These are phyloP conservation scores for Populus hybrid DNA, from an alignment of 441 rosid species.

Conservation along the genomic window DNA sequence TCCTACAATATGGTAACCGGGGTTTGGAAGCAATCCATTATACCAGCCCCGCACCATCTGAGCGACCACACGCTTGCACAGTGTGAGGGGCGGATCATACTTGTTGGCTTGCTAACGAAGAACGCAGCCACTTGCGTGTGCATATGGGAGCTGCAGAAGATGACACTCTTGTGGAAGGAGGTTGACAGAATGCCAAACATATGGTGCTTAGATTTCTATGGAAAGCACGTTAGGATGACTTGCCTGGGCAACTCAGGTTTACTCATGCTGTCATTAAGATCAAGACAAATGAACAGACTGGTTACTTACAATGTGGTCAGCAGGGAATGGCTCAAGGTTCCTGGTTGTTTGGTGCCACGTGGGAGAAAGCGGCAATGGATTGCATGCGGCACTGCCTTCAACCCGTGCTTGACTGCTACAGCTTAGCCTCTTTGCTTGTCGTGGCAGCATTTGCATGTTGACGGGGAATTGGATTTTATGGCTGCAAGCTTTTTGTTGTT, in stretches of 20 bases:
- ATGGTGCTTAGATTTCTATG: constrained; percentile 99
- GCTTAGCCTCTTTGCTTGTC: constrained; percentile 34
- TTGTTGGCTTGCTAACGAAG: constrained; percentile 83
- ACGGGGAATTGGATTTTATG: background rate
- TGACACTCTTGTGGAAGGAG: constrained; percentile 99
- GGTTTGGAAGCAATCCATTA: constrained; percentile 66
- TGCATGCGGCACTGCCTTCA: constrained; percentile 87
- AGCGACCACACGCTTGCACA: constrained; percentile 83
- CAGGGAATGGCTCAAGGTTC: constrained; percentile 85
- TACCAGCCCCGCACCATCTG: constrained; percentile 73
- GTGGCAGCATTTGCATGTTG: constrained; percentile 20
- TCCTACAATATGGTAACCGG: constrained; percentile 68
- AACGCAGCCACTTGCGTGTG: constrained; percentile 96
- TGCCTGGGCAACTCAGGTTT: constrained; percentile 95
- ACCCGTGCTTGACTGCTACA: constrained; percentile 70
- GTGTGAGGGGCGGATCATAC: constrained; percentile 75
- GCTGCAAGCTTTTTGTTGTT: constrained; percentile 23
- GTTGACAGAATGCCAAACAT: constrained; percentile 99
- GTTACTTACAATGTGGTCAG: constrained; percentile 66
- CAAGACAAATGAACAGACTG: constrained; percentile 83
- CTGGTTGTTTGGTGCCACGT: constrained; percentile 67
- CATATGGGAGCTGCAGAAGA: constrained; percentile 97
- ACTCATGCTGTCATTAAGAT: constrained; percentile 89
- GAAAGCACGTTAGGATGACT: constrained; percentile 98
- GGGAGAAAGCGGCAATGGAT: constrained; percentile 88